Evolutionary conservation across 2,329 filamentous ascomycete species (phyloP), one percentile per base, ranked within the genome.

Genomic region (Colletotrichum sp.): DNA sequence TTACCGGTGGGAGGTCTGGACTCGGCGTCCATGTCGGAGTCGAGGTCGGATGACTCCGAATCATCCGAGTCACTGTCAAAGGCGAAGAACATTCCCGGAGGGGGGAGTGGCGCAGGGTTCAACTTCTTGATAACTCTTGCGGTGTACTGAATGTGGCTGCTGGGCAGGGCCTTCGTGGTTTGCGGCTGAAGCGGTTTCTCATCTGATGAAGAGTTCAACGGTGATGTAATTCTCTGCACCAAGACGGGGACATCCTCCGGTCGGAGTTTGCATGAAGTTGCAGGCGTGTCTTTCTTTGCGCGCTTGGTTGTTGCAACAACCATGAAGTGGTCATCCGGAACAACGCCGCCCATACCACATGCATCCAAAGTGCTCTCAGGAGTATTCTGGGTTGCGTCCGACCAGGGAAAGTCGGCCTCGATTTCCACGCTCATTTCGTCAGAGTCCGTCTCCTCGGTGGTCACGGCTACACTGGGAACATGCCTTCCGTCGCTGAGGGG

Each of bases 291-390:
- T 14, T 78, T 76, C 30, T 83, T 87, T 0, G 85, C 82, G 18
- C 89, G 85, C 55, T 83, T 86, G 0, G 90, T 91, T 4, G 85
- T 86, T 4, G 92, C 90, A 4, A 88, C 84, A 1, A 93, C 84
- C 55, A 88, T 85, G 74, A 93, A 93, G 76, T 93, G 91, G 76
- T 93, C 92, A n/a, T 92, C 91, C 0, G 92, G 91, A 30, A 87
- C 83, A 0, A 92, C 88, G 16, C 90, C 90, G 7, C 90, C 9
- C 8, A 30, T 9, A 4, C 91, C 92, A 61, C 88, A 92, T 0
- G 90, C 89, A 74, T 92, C 89, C 4, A 94, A 81, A 1, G 85
- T 82, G 3, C 81, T 80, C 3, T 84, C 79, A 4, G 82, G 78
- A 4, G 84, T 80, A n/a, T 82, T 82, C 74, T 88, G 88, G 14